Base-by-base conservation (phyloP, 352 stramenopile genomes). In the Globisporangium lucens region DNA sequence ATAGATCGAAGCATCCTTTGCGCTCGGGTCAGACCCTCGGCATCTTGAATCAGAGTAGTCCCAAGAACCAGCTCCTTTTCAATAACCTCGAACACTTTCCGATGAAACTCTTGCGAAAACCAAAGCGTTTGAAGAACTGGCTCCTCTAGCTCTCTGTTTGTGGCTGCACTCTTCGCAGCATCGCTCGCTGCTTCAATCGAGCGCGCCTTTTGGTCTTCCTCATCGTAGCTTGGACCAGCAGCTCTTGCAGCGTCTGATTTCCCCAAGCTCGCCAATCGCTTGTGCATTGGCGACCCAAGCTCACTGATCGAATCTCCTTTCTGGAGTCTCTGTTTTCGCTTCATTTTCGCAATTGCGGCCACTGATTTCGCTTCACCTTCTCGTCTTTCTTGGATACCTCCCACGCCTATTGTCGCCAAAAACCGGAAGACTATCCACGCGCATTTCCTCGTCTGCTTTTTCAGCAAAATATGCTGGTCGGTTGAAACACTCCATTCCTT, bases 61-160 rank as follows among this genome's bases (percentile, higher is more conserved):
- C 80, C 86, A 66, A 82, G 80, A 24, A 84, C 71, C 3, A 96
- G 68, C 52, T 96, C 89, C 53, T 86, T 89, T 49, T 96, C 89
- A 49, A 96, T 82, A 24, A 90, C 73, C 65, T 95, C 89, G 65
- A 95, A 94, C 10, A 94, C 81, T 66, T 96, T 96, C 51, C 89
- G 77, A 46, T 96, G 83, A 13, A 96, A 82, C 62, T 96, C 89
- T 68, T 84, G 90, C 8, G 87, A 93, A 46, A 96, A 96, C 89
- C 89, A 96, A 24, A 96, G 78, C 17, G 76, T 93, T 63, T 95
- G 87, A 3, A 92, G 74, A 36, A 83, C 79, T 4, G 87, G 85
- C 29, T 94, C 81, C 67, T 94, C 79, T 2, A 95, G 69, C 13
- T 91, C 75, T 52, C 85, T 68, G 61, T 89, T 90, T 20, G 80